Evolutionary conservation across 768 basidiomycete species (phyloP).

Genomic region (Cantharellus anzutake): DNA sequence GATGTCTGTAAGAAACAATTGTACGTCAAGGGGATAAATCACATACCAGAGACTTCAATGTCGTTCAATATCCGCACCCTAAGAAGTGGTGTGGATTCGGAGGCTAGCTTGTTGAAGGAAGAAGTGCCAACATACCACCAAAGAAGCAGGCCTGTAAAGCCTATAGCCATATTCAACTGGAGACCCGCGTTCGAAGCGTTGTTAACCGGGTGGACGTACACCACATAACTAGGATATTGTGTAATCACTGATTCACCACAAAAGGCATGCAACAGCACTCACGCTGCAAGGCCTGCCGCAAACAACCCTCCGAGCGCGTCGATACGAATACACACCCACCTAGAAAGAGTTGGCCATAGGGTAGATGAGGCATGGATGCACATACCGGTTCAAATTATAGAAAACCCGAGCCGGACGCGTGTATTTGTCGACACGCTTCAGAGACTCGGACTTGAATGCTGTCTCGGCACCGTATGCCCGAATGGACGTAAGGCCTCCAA

Average conservation of each 20-base stretch:
- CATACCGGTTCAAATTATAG: slow-evolving; percentile 32
- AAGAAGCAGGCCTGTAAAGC: slow-evolving; percentile 37
- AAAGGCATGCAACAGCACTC: slow-evolving; percentile 16
- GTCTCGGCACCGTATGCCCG: slow-evolving; percentile 21
- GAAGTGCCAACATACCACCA: slow-evolving; percentile 13
- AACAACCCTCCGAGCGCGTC: slow-evolving; percentile 43
- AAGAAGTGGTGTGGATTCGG: neutral
- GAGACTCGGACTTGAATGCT: slow-evolving; percentile 14
- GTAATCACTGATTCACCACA: neutral
- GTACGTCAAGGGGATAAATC: neutral
- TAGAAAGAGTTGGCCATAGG: slow-evolving; percentile 3
- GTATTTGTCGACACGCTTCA: slow-evolving; percentile 35
- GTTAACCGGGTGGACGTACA: neutral
- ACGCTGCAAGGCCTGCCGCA: slow-evolving; percentile 33
- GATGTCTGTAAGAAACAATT: neutral
- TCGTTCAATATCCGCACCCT: slow-evolving; percentile 21
- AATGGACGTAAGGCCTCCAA: slow-evolving; percentile 16
- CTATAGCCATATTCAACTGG: slow-evolving; percentile 28
- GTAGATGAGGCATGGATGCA: neutral
- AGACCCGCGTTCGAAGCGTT: slow-evolving; percentile 23
- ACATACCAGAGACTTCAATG: slow-evolving; percentile 24
- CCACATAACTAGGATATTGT: neutral
- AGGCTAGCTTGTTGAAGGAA: neutral
- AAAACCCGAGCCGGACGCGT: slow-evolving; percentile 27
- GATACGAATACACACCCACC: slow-evolving; percentile 33